Conservation (phyloP, 2,329 filamentous ascomycete species). For the Eutypa lata region DNA sequence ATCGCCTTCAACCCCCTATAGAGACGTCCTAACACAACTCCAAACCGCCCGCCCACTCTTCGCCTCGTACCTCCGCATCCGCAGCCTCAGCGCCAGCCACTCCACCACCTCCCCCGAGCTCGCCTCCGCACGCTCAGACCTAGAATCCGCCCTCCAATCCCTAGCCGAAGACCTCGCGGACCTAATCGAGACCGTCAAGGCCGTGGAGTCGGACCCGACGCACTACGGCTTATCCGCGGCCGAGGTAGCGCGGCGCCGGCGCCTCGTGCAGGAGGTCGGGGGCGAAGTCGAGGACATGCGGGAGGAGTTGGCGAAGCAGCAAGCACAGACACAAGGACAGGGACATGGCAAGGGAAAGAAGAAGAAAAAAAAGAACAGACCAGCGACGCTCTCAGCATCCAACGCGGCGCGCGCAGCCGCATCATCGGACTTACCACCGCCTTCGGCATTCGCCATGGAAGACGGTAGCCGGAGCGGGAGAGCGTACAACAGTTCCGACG, state of each 20-base stretch:
- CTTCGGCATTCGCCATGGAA: slow-evolving; percentile 58
- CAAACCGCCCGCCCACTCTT: slow-evolving; percentile 81
- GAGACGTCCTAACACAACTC: slow-evolving; percentile 85
- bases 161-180: slow-evolving; percentile 84
- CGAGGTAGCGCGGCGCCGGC: slow-evolving; percentile 77
- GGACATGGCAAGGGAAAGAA: background rate
- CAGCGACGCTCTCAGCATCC: slow-evolving; percentile 3
- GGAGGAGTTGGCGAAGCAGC: slow-evolving; percentile 66
- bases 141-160: slow-evolving; percentile 61
- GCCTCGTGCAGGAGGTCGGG: slow-evolving; percentile 85
- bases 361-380: background rate
- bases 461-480: slow-evolving; percentile 35
- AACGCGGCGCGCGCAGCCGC: slow-evolving; percentile 31
- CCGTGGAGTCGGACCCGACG: slow-evolving; percentile 82
- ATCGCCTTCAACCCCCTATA: slow-evolving; percentile 39
- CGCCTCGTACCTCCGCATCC: slow-evolving; percentile 92
- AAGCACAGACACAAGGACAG: slow-evolving; percentile 34
- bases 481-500: slow-evolving; percentile 5
- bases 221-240: slow-evolving; percentile 80
- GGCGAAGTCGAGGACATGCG: slow-evolving; percentile 87
- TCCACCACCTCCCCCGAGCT: slow-evolving; percentile 78
- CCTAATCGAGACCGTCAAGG: slow-evolving; percentile 80
- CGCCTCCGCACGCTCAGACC: slow-evolving; percentile 69
- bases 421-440: slow-evolving; percentile 48
- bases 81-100: slow-evolving; percentile 67